Base-by-base conservation (phyloP, 768 basidiomycete species). In the Rhizopogon rudus region DNA sequence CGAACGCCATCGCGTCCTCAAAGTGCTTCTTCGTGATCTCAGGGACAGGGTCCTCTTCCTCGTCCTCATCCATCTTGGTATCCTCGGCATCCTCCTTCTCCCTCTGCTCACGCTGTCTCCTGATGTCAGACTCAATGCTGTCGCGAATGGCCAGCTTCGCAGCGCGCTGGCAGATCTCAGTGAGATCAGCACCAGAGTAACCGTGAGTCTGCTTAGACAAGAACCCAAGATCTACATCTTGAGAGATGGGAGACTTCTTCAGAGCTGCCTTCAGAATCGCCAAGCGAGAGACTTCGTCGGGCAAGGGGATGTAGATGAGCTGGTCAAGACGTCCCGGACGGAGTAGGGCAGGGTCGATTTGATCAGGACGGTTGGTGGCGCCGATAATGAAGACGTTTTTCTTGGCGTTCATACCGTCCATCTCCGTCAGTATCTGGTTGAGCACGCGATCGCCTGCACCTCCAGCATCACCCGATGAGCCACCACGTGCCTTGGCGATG, bases 301-400 rank as follows among this genome's bases (percentile, higher is more conserved):
- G 97, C 1, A 99, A 84, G 57, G 97, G 97, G 58, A 99, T 99
- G 77, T 98, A 98, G 72, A 98, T 98, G 59, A 99, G 84, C 74
- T 99, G 96, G 71, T 99, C 97, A 52, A 99, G 86, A 82, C 96
- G 96, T 71, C 97, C 97, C 42, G 94, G 94, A 77, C 94, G 94
- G 60, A 95, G 83, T 40, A 95, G 81, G 16, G 95, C 94, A 44
- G 91, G 76, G 67, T 97, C 92, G 65, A 97, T 94, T 73, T 96
- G 93, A 72, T 98, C 95, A 29, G 93, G 94, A 63, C 95, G 81
- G 78, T 98, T 98, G 58, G 94, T 98, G 29, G 94, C 94, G 59
- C 94, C 94, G 59, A 97, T 97, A 75, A 93, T 93, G 77, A 94
- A 95, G n/a, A 93, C 91, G 69, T 97, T 98, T 83, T 98, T 98